Percentiles rank a stretch among this genome's conserved stretches.
phyloP scores from a whole-genome alignment of 1,284 basidiomycete genomes.

The Trichosporon sp. region DNA sequence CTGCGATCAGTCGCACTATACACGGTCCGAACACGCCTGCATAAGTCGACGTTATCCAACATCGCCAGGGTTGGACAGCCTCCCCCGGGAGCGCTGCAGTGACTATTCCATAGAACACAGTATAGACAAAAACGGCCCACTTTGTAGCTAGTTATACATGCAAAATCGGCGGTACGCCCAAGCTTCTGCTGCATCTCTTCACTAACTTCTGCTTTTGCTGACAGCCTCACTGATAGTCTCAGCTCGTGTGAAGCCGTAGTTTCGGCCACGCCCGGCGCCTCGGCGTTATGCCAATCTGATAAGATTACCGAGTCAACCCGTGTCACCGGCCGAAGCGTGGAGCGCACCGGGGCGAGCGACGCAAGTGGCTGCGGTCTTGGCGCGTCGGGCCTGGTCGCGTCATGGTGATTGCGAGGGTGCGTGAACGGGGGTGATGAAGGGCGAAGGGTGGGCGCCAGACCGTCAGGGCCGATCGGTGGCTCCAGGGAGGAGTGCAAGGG shows the following conservation, averaged over 20 bases:
- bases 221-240: background rate
- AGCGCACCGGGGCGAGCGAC: no score
- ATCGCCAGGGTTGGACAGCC: background rate
- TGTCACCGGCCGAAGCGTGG: background rate
- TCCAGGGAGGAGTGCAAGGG: no score
- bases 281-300: background rate
- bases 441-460: no score
- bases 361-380: no score
- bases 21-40: background rate
- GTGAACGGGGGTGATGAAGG: no score
- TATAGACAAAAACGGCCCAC: background rate
- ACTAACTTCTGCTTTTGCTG: background rate
- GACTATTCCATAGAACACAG: background rate
- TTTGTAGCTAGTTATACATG: constrained; percentile 6
- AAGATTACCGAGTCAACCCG: background rate
- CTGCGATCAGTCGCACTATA: background rate
- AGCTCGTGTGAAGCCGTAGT: background rate
- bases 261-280: background rate
- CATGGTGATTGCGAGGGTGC: no score
- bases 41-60: background rate
- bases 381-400: no score
- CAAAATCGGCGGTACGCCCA: background rate
- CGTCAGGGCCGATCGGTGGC: no score
- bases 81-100: background rate
- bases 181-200: background rate